Conservation (phyloP, 345 rosid species). For the Hypericum androsaemum region DNA sequence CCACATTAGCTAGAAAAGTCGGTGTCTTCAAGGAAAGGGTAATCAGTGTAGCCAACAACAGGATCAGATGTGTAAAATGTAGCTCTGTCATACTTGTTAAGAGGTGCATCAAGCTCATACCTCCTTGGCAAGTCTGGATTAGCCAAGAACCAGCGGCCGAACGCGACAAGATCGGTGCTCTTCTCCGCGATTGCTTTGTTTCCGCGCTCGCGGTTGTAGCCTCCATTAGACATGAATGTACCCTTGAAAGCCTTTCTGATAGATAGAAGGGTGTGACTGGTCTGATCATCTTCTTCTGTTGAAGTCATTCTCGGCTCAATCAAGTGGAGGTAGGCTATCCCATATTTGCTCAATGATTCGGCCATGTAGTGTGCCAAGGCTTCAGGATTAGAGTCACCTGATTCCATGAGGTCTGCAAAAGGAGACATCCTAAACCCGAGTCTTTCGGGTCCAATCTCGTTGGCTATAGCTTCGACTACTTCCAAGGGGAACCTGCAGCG, state of each 20-base stretch:
- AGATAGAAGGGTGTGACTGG: neutral
- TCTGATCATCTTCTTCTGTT: neutral
- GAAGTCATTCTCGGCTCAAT: neutral
- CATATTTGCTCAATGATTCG: neutral
- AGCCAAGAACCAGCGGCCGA: slow-evolving; percentile 1
- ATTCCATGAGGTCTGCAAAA: neutral
- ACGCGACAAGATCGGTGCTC: neutral
- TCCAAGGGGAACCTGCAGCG: slow-evolving; percentile 1
- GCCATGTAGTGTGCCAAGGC: slow-evolving; percentile 1
- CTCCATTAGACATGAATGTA: slow-evolving; percentile 2
- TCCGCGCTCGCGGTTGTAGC: neutral
- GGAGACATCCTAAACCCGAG: neutral
- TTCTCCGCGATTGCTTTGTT: neutral
- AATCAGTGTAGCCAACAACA: slow-evolving; percentile 3
- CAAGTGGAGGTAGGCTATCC: neutral
- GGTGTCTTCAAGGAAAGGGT: neutral
- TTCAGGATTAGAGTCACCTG: slow-evolving; percentile 1
- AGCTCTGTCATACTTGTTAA: neutral
- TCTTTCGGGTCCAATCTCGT: slow-evolving; percentile 2
- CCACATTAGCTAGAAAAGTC: too few relatives aligned
- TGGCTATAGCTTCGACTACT: neutral
- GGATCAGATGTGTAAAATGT: slow-evolving; percentile 3
- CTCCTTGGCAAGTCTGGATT: slow-evolving; percentile 4
- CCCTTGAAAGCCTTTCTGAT: slow-evolving; percentile 6
- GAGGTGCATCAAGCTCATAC: slow-evolving; percentile 4